Evolutionary conservation across 2,329 filamentous ascomycete species (phyloP).

Genomic region (Exophiala alcalophila): DNA sequence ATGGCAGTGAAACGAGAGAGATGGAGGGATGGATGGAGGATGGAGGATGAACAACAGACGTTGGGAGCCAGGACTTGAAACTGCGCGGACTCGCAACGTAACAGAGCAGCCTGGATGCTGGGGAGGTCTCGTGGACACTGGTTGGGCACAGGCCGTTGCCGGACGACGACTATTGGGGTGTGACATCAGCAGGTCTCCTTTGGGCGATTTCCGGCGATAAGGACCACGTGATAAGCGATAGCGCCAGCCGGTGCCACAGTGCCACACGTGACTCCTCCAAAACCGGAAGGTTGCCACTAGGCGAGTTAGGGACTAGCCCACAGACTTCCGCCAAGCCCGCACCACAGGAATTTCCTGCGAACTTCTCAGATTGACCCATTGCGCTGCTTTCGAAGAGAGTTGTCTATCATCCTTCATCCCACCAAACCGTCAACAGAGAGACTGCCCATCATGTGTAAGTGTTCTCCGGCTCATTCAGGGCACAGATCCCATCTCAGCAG

Average conservation of each 20-base stretch:
- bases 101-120: slow-evolving; percentile 5
- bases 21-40: slow-evolving; percentile 4
- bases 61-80: background rate
- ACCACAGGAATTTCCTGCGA: slow-evolving; percentile 14
- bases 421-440: slow-evolving; percentile 21
- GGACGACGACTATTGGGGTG: too few species aligned
- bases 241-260: too few species aligned
- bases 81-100: slow-evolving; percentile 15
- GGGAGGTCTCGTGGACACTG: slow-evolving; percentile 4
- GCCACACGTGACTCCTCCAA: too few species aligned
- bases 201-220: too few species aligned
- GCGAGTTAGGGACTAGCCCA: too few species aligned
- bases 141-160: too few species aligned
- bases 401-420: too few species aligned
- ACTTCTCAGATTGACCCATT: slow-evolving; percentile 10
- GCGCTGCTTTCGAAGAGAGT: slow-evolving; percentile 5
- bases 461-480: background rate
- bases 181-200: too few species aligned
- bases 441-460: slow-evolving; percentile 53
- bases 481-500: background rate
- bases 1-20: slow-evolving; percentile 1
- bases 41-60: slow-evolving; percentile 3
- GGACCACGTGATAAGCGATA: too few species aligned
- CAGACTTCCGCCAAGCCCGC: too few species aligned
- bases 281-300: too few species aligned